Evolutionary conservation across 148 eudicot genomes (phyloP).

Genomic region (Bassia scoparia): DNA sequence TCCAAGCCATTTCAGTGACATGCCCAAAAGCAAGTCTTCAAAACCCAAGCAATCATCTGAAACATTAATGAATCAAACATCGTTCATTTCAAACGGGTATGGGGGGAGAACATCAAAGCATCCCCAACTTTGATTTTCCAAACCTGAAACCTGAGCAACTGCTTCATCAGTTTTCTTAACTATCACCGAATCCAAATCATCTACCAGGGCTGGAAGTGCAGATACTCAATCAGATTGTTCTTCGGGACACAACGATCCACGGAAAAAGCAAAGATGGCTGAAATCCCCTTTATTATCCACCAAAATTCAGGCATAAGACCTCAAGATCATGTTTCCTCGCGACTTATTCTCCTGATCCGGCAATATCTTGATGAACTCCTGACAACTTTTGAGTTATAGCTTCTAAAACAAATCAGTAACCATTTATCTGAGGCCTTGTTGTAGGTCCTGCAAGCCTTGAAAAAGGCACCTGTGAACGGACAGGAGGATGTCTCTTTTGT

Average conservation of each 20-base stretch:
- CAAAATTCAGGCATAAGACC: conserved; percentile 13
- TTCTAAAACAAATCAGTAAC: conserved; percentile 40
- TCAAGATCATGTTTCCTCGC: conserved; percentile 4
- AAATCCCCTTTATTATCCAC: conserved; percentile 16
- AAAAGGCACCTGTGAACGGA: conserved; percentile 58
- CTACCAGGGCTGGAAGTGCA: background rate
- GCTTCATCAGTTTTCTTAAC: conserved; percentile 9
- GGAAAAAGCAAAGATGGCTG: conserved; percentile 18
- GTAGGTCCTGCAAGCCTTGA: conserved; percentile 61
- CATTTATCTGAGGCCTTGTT: conserved; percentile 72
- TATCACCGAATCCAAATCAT: conserved; percentile 1
- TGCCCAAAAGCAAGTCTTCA: conserved; percentile 5
- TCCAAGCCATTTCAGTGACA: conserved; percentile 10
- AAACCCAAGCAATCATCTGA: conserved; percentile 16
- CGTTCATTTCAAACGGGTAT: conserved; percentile 13
- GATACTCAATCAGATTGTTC: conserved; percentile 11
- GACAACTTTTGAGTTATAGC: background rate
- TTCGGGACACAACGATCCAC: conserved; percentile 10
- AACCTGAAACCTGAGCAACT: background rate
- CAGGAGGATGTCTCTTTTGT: conserved; percentile 47
- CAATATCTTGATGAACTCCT: background rate
- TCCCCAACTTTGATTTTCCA: background rate
- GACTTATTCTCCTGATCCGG: conserved; percentile 12
- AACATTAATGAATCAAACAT: conserved; percentile 15
- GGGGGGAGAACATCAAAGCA: background rate